Conservation (phyloP, 2,329 filamentous ascomycete genomes). For the Dendryphion nanum region DNA sequence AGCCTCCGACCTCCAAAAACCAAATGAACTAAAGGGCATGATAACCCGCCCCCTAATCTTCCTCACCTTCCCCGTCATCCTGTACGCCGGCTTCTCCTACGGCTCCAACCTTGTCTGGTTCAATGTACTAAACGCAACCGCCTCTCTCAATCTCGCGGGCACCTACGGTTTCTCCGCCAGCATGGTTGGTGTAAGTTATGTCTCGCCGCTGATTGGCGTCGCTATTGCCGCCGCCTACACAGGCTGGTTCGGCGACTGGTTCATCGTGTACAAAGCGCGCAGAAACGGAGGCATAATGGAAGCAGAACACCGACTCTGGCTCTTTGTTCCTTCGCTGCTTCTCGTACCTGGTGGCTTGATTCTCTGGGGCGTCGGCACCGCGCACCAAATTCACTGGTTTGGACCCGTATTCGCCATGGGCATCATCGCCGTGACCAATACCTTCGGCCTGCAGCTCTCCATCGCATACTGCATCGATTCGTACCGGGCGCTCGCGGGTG, state of each 20-base stretch:
- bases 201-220: conserved; percentile 37
- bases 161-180: conserved; percentile 39
- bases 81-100: conserved; percentile 42
- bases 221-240: conserved; percentile 33
- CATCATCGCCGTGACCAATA: conserved; percentile 45
- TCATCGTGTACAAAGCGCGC: conserved; percentile 35
- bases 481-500: conserved; percentile 49
- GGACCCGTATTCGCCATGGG: conserved; percentile 51
- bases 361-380: conserved; percentile 53
- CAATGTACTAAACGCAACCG: conserved; percentile 45
- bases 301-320: conserved; percentile 42
- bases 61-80: conserved; percentile 37
- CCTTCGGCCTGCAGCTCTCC: conserved; percentile 44
- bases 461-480: conserved; percentile 51
- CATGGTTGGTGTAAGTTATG: conserved; percentile 40
- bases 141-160: conserved; percentile 39
- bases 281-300: conserved; percentile 41
- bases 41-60: conserved; percentile 10
- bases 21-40: conserved; percentile 18
- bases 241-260: conserved; percentile 35
- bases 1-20: conserved; percentile 25
- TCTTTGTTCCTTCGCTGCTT: conserved; percentile 40
- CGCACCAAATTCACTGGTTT: conserved; percentile 50
- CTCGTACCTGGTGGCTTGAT: conserved; percentile 47
- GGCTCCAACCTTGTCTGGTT: conserved; percentile 43